phyloP scores from a whole-genome alignment of 345 rosid genomes.

The Excoecaria cochinchinensis region DNA sequence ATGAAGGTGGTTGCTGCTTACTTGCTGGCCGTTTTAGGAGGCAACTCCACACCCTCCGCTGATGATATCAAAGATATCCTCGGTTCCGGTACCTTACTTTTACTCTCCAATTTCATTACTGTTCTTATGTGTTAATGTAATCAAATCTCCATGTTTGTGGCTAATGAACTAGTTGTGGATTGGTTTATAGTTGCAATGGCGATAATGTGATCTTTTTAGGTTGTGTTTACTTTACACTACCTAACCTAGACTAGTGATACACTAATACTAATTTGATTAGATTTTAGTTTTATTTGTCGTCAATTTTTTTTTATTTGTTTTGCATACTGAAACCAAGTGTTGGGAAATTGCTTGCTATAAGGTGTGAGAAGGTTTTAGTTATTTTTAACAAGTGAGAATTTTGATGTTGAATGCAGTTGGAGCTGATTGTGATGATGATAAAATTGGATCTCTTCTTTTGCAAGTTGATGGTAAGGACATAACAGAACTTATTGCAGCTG shows the following conservation, averaged over 20 bases:
- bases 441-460: conserved; percentile 17
- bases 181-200: not conserved
- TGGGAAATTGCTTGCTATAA: not conserved
- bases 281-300: not conserved
- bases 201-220: not conserved
- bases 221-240: too few relatives aligned
- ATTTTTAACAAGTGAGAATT: not conserved
- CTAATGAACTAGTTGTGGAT: not conserved
- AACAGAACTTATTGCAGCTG: conserved; percentile 24
- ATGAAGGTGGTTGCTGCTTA: conserved; percentile 63
- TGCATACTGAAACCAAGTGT: not conserved
- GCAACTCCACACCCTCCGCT: conserved; percentile 45
- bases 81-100: conserved; percentile 33
- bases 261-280: too few relatives aligned
- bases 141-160: not conserved
- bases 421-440: conserved; percentile 22
- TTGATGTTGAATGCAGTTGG: conserved; percentile 22
- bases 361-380: not conserved
- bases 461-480: conserved; percentile 19
- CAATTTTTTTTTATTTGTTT: not conserved
- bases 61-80: conserved; percentile 46
- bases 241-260: not conserved
- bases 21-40: conserved; percentile 59
- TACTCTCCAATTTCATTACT: not conserved
- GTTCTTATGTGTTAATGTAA: not conserved